Evolutionary conservation across 257 asterid species (phyloP).

Genomic region (Gentiana macrophylla): DNA sequence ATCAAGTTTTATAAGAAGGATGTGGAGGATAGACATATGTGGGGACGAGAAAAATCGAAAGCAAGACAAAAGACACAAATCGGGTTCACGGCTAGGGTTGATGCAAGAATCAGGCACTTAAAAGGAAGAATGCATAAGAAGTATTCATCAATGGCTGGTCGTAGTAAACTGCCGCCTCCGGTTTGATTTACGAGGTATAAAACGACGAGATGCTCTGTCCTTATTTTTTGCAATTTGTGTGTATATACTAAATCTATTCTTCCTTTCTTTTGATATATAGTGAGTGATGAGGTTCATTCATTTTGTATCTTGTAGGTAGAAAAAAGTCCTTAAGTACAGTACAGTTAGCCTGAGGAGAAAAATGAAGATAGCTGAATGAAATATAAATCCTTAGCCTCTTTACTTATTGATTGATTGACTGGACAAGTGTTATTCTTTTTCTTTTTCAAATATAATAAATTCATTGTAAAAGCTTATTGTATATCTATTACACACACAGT

Average conservation of each 20-base stretch:
- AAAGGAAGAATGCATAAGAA: conserved; percentile 62
- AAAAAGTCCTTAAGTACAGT: no score
- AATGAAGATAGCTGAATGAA: conserved; percentile 1
- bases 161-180: conserved; percentile 1
- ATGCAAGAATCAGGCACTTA: conserved; percentile 75
- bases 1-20: conserved; percentile 73
- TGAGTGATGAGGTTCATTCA: conserved; percentile 11
- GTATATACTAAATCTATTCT: background rate
- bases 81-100: conserved; percentile 90
- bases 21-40: conserved; percentile 76
- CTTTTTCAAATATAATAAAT: no score
- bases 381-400: background rate
- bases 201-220: no score
- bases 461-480: no score
- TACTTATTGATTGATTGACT: no score
- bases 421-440: no score
- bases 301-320: conserved; percentile 27
- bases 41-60: conserved; percentile 68
- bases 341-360: no score
- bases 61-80: conserved; percentile 68
- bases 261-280: conserved; percentile 29
- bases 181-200: background rate
- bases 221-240: conserved; percentile 2
- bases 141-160: conserved; percentile 27
- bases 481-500: no score